Conservation (phyloP, 768 basidiomycete genomes). For the Suillus paluster region DNA sequence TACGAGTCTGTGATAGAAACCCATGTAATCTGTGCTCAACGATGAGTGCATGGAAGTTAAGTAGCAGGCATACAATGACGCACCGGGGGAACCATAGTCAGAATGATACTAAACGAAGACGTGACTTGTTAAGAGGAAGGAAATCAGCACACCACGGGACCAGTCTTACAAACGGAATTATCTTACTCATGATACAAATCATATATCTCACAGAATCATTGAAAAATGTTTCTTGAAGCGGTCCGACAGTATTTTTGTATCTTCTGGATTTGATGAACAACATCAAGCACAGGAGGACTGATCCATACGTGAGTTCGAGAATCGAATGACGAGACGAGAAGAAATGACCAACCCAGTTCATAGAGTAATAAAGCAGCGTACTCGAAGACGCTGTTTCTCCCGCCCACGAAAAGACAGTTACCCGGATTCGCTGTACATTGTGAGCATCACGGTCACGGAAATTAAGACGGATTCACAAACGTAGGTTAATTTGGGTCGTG, state of each 20-base stretch:
- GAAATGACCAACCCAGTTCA: neutral
- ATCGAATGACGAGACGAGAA: too few species aligned
- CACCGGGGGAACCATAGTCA: neutral
- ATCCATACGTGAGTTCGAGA: neutral
- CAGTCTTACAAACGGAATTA: neutral
- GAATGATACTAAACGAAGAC: neutral
- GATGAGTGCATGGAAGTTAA: neutral
- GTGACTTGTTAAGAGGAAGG: neutral
- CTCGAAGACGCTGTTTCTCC: neutral
- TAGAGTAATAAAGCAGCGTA: neutral
- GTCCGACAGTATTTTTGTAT: neutral
- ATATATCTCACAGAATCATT: neutral
- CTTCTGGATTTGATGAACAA: neutral
- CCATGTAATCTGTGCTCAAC: neutral
- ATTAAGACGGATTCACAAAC: neutral
- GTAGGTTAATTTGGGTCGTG: neutral
- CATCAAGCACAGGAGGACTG: neutral
- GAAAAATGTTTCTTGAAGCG: neutral
- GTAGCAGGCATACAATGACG: neutral
- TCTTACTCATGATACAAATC: neutral
- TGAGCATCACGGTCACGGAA: neutral
- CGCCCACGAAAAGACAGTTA: neutral
- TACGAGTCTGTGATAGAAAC: neutral
- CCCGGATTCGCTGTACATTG: neutral
- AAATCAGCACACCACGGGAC: neutral